These are phyloP conservation scores for Kwoniella mangroviensis DNA, from an alignment of 768 basidiomycete species.

Conservation along the genomic window DNA sequence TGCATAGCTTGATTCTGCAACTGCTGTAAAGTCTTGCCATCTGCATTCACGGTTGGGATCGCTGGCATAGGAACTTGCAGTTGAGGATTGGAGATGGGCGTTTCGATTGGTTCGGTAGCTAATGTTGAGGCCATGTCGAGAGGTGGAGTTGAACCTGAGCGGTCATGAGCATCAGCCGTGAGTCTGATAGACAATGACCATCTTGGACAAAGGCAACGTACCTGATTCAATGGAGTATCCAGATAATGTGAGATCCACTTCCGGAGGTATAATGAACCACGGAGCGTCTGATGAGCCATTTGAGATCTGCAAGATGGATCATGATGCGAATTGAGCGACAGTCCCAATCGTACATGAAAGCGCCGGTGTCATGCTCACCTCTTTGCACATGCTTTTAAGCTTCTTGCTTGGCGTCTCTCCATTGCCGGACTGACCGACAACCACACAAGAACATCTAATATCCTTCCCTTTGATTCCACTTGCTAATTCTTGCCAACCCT, in stretches of 20 bases:
- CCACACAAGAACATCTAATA: slow-evolving; percentile 30
- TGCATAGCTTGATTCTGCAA: slow-evolving; percentile 29
- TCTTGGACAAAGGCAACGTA: slow-evolving; percentile 4
- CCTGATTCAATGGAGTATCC: slow-evolving; percentile 27
- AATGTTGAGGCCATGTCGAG: slow-evolving; percentile 27
- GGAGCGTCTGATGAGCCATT: slow-evolving; percentile 22
- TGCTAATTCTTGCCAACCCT: slow-evolving; percentile 25
- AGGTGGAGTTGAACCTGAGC: slow-evolving; percentile 8
- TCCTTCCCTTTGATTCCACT: slow-evolving; percentile 22
- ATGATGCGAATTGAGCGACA: neutral
- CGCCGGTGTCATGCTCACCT: slow-evolving; percentile 18
- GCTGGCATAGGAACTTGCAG: neutral
- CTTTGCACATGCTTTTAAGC: slow-evolving; percentile 23
- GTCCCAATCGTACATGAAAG: neutral
- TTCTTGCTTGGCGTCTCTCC: slow-evolving; percentile 20
- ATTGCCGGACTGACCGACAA: slow-evolving; percentile 7
- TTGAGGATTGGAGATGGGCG: slow-evolving; percentile 22
- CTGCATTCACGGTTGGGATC: neutral
- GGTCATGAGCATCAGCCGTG: neutral
- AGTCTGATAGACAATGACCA: neutral
- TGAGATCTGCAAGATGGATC: neutral
- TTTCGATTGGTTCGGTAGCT: slow-evolving; percentile 26
- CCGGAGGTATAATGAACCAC: slow-evolving; percentile 33
- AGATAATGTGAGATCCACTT: slow-evolving; percentile 22
- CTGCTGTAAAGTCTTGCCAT: slow-evolving; percentile 13